phyloP scores from a whole-genome alignment of 805 yeast genomes.

The Cyberlindnera mycetangii region DNA sequence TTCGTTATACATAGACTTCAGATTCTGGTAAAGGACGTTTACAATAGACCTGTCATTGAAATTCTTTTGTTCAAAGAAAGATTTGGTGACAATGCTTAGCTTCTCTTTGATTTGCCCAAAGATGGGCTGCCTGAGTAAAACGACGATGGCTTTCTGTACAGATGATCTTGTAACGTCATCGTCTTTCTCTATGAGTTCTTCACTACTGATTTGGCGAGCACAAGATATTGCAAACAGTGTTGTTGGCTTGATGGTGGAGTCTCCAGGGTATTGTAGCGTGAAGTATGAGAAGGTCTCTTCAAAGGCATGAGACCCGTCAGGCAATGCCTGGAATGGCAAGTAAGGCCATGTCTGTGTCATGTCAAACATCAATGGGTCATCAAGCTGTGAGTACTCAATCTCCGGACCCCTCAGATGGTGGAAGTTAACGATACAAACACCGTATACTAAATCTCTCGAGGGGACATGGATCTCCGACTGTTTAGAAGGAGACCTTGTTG shows the following conservation, averaged over 20 bases:
- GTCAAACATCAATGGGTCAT: constrained; percentile 29
- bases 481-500: constrained; percentile 18
- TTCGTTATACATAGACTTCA: constrained; percentile 41
- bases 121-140: constrained; percentile 82
- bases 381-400: constrained; percentile 73
- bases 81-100: constrained; percentile 81
- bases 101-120: constrained; percentile 88
- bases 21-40: constrained; percentile 65
- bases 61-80: constrained; percentile 78
- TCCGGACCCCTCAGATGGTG: constrained; percentile 95
- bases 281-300: constrained; percentile 93
- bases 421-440: constrained; percentile 87
- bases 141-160: constrained; percentile 88
- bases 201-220: constrained; percentile 73
- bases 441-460: constrained; percentile 51
- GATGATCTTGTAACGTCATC: constrained; percentile 78
- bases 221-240: constrained; percentile 96
- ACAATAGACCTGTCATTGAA: constrained; percentile 70
- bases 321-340: constrained; percentile 90
- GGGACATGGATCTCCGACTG: constrained; percentile 22
- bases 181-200: constrained; percentile 52
- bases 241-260: constrained; percentile 34
- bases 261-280: constrained; percentile 59
- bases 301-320: constrained; percentile 92
- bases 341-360: constrained; percentile 66